Percentiles rank a stretch among this genome's conserved stretches.
These are phyloP conservation scores for Diaporthe capsici DNA, from an alignment of 2,329 filamentous ascomycete genomes.

Conservation along the genomic window DNA sequence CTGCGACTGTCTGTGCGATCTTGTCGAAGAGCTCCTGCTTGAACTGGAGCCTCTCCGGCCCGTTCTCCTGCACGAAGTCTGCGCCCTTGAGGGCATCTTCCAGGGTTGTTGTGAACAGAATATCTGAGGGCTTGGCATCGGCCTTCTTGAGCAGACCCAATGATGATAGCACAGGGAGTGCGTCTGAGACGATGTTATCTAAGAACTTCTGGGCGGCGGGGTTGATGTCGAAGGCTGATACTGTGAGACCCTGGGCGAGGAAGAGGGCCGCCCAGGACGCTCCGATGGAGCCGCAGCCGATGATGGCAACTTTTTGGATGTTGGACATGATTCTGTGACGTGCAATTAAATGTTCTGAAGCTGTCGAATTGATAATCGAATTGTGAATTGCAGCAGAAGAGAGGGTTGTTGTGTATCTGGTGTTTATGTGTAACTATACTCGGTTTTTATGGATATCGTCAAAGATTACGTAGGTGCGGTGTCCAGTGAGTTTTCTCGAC, in stretches of 20 bases:
- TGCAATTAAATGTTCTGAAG: neutral
- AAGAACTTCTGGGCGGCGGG: constrained; percentile 49
- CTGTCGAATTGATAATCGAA: neutral
- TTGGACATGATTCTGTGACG: constrained; percentile 11
- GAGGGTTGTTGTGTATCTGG: neutral
- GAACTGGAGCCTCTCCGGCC: constrained; percentile 56
- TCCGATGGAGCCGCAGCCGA: constrained; percentile 52
- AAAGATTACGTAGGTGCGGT: neutral
- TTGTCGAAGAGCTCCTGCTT: constrained; percentile 54
- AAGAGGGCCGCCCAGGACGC: constrained; percentile 57
- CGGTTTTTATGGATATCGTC: neutral
- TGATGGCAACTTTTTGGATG: constrained; percentile 48
- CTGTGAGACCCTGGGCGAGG: constrained; percentile 50
- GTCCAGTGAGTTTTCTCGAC: neutral
- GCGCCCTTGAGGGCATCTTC: constrained; percentile 42
- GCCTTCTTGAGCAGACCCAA: constrained; percentile 40
- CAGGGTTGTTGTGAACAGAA: constrained; percentile 37
- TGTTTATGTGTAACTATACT: neutral
- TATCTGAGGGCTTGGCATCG: constrained; percentile 38
- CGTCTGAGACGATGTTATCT: constrained; percentile 28
- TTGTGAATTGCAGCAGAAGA: neutral
- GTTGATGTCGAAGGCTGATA: constrained; percentile 58
- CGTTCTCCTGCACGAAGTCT: constrained; percentile 57
- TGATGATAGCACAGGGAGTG: constrained; percentile 37
- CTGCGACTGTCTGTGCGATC: constrained; percentile 49